phyloP scores from a whole-genome alignment of 305 asterid species.

The Fraxinus floribunda region DNA sequence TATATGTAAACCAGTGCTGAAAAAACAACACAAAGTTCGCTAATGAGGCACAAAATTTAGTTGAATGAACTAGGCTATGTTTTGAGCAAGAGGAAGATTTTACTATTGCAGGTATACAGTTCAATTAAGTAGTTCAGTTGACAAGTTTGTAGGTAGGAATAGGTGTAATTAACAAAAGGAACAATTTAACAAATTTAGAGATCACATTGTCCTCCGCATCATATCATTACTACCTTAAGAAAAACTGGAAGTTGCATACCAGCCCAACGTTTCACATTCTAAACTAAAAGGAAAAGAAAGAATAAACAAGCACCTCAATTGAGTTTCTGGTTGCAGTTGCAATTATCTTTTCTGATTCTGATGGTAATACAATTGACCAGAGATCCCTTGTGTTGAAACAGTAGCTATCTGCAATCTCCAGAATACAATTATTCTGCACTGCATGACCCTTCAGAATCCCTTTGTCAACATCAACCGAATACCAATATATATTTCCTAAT shows the following conservation, averaged over 20 bases:
- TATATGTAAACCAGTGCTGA: neutral
- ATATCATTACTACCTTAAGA: slow-evolving; percentile 8
- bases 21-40: neutral
- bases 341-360: slow-evolving; percentile 81
- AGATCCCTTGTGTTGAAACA: slow-evolving; percentile 63
- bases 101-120: neutral
- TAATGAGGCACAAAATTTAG: neutral
- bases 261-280: slow-evolving; percentile 6
- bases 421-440: slow-evolving; percentile 51
- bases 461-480: slow-evolving; percentile 65
- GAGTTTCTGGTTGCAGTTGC: slow-evolving; percentile 72
- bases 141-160: neutral
- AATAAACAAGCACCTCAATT: slow-evolving; percentile 63
- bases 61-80: neutral
- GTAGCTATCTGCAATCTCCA: slow-evolving; percentile 60
- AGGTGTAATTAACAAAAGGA: neutral
- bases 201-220: slow-evolving; percentile 3
- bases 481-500: slow-evolving; percentile 78
- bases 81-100: slow-evolving; percentile 3
- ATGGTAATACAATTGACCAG: slow-evolving; percentile 87
- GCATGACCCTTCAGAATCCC: slow-evolving; percentile 78
- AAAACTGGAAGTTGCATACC: slow-evolving; percentile 4
- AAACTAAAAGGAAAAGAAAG: slow-evolving; percentile 24
- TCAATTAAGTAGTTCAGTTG: slow-evolving; percentile 7
- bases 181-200: neutral